These are phyloP conservation scores for Tulasnella sp. DNA, from an alignment of 768 basidiomycete species.

Conservation along the genomic window DNA sequence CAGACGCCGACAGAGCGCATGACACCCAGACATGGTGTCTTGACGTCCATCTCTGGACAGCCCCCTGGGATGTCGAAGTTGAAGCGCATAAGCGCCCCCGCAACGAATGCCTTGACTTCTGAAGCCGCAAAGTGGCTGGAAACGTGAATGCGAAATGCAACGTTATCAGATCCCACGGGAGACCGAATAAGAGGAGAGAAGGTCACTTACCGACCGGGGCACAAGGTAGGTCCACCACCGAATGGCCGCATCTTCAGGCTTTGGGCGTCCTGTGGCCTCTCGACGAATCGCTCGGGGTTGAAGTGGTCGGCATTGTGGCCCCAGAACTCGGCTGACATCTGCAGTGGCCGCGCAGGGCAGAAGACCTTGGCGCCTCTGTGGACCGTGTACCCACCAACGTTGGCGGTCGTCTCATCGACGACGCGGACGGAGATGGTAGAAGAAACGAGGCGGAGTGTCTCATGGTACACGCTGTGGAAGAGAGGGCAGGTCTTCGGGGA, in stretches of 20 bases:
- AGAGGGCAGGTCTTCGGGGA: slow-evolving; percentile 5
- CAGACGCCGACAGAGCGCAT: slow-evolving; percentile 8
- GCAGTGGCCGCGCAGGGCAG: not conserved
- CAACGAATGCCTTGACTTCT: slow-evolving; percentile 9
- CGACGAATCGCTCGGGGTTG: slow-evolving; percentile 5
- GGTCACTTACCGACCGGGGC: slow-evolving; percentile 2
- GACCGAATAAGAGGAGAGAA: not conserved
- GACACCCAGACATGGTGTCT: slow-evolving; percentile 2
- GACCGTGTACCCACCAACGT: slow-evolving; percentile 8
- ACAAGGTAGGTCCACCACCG: slow-evolving; percentile 8
- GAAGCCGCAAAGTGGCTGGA: slow-evolving; percentile 6
- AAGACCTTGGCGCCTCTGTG: slow-evolving; percentile 2
- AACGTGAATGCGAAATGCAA: not conserved
- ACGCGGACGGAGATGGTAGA: not conserved
- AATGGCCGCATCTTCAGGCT: slow-evolving; percentile 10
- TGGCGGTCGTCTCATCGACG: slow-evolving; percentile 4
- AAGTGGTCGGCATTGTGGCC: not conserved
- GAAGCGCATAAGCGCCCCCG: slow-evolving; percentile 9
- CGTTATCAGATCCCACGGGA: not conserved
- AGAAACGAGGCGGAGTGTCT: not conserved
- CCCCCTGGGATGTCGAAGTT: slow-evolving; percentile 7
- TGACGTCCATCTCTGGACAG: slow-evolving; percentile 6
- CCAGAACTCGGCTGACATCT: not conserved
- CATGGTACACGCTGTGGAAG: slow-evolving; percentile 2
- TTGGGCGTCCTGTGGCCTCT: not conserved